Base-by-base conservation (phyloP, 306 rosid species). In the Prunus armeniaca region DNA sequence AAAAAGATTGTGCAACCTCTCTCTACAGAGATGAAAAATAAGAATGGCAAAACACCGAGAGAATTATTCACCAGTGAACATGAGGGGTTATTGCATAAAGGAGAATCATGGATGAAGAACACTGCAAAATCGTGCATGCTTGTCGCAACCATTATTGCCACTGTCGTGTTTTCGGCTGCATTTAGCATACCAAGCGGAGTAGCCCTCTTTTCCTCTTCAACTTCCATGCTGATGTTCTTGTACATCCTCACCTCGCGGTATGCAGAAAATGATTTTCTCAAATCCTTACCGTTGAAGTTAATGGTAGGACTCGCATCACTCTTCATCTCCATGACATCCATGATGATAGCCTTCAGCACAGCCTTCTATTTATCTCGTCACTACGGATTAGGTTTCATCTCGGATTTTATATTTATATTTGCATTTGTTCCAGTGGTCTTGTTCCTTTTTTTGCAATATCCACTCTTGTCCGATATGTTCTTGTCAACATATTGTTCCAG, bases 161-260 rank as follows among this genome's bases (percentile, higher is more conserved):
- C 92, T 0, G 86, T 85, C 2, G 89, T 86, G 15, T 84, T 90
- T 17, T 14, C 92, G 27, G 86, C 89, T 4, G 87, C 86, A 19
- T 79, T 86, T 58, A 85, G 74, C 3, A 14, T 85, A 17, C 91
- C 92, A 0, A 88, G 89, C 5, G 89, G 87, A 1, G 5, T 63
- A 27, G 90, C 96, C 9, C 25, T 88, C 12, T 67, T 88, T 71
- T 69, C 89, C 17, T 86, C 96, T 0, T n/a, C 82, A 8, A 76
- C 87, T 1, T 79, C 92, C 34, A 74, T 76, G 6, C 54, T 90
- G 0, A 81, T 88, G 67, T 89, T 89, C 57, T 65, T 85, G 76
- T 87, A 86, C n/a, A 80, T 85, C 66, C 87, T 89, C 14, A 85
- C 83, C 0, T 83, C 95, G 0, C 78, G 92, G 25, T 90, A 87